Evolutionary conservation across 176 grass and related monocot species (phyloP), one percentile per base, ranked within the genome.

Genomic region (Zoysia japonica): DNA sequence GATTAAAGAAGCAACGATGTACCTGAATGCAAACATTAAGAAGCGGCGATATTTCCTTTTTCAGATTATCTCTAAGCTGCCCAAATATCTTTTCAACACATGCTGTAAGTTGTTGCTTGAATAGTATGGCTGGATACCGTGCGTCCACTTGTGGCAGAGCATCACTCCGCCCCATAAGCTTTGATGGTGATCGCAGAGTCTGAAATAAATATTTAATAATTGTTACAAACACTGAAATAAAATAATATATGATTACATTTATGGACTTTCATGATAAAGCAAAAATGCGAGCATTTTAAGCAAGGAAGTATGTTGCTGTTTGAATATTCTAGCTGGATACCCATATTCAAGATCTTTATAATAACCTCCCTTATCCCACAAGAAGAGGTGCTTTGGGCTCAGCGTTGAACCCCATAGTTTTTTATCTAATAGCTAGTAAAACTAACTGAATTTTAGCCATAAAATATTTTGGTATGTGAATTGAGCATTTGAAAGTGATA

Each of bases 1-100:
- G 55, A 50, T n/a, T 65, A 17, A 48, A 2, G 66, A 86, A 37
- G 38, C n/a, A 41, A 76, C 56, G 50, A 78, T 57, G 50, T 79
- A 99, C 96, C 96, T 99, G 96, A 82, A 99, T 99, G 88, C 96
- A 99, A 63, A 91, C 66, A 87, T 46, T 89, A 60, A 99, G 92
- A 79, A 99, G 92, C 59, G 96, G 92, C 75, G 57, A 88, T 85
- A 95, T 93, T 83, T 99, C 88, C 47, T 99, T 98, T 88, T 99
- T 99, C 66, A 99, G 78, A 83, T 94, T 95, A 85, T 99, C 96
- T 77, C 96, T 91, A 54, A 99, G 85, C 77, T 95, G 88, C 48
- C 96, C 96, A 67, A 95, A 99, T 42, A 95, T 95, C 84, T 99
- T 99, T 81, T 99, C 96, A 2, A 99, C 85, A 53, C 90, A 95